Base-by-base conservation (phyloP, 352 stramenopile genomes). In the Aphanomyces astaci region DNA sequence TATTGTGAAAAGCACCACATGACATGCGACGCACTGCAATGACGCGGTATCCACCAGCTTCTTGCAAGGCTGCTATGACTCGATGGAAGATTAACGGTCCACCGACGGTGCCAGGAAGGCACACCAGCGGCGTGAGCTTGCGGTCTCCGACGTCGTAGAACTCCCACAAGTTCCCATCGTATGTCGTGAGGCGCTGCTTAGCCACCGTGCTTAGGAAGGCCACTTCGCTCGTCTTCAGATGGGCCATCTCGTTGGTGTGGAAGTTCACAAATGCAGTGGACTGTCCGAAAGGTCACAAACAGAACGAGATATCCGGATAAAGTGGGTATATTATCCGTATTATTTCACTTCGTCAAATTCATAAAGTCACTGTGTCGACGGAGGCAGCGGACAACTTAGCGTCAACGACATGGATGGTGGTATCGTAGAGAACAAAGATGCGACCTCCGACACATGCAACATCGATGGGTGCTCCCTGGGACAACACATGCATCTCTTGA, bases 111-210 rank as follows among this genome's bases (percentile, higher is more conserved):
- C 79, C 80, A 0, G 83, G 81, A 7, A 92, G 75, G 71, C 81
- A 89, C 66, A 92, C 74, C 17, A 92, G 68, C 4, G 83, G 80
- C 53, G 74, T 68, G 9, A 63, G 52, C 2, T 71, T 81, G 24
- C 73, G 71, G 63, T 76, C 78, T 9, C 81, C 83, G 49, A 75
- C 82, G 73, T 92, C 83, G 63, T 80, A 92, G 70, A 87, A 90
- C 67, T 87, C 78, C 83, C 83, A 92, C 40, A 79, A 90, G 52
- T 88, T 78, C 25, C 79, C 81, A 36, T 92, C 84, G 63, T 89
- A 90, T 19, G 81, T 92, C 5, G 81, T 89, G 51, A 92, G 74
- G 25, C 84, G 80, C 67, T 90, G 84, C 33, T 78, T 75, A 19
- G 84, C 78, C 25, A 81, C 78, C 31, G 77, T 64, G 73, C 87